Evolutionary conservation across 2,329 filamentous ascomycete genomes (phyloP), one percentile per base, ranked within the genome.

Genomic region (Stachybotrys echinatus): DNA sequence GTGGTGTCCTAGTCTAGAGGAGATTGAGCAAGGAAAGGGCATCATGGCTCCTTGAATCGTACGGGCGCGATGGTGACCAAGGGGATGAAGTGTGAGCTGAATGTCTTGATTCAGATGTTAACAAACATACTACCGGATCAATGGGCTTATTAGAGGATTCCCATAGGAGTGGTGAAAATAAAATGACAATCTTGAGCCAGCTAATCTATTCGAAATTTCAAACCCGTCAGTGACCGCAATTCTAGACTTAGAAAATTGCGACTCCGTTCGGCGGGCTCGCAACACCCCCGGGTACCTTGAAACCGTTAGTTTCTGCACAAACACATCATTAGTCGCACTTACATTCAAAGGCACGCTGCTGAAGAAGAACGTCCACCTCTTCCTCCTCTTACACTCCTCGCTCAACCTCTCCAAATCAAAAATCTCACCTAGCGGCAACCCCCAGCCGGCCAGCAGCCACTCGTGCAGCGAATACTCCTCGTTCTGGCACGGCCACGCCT

Each of bases 1-100:
- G 57, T 80, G 75, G 75, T 74, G 63, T 21, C 73, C 72, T 0
- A 70, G 66, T 45, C 70, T 71, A 58, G 73, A 76, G 40, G 63
- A 73, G 23, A 71, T 80, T 50, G 76, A 80, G 57, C 67, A 61
- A 50, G 72, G 75, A 42, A 72, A 70, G 10, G 61, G 61, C 0
- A 58, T 62, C 23, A n/a, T 46, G 44, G 44, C 44, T 89, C 58
- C 77, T 10, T 40, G 27, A 34, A 10, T 14, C 14, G 27, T 14
- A 10, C 10, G 10, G 27, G 27, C 27, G 14, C 10, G 27, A 34
- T 34, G 10, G 3, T 5, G 14, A 14, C 27, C 27, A 8, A 34
- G 27, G 27, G n/a, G 27, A 8, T 34, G 27, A 8, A 10, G 27
- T 34, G 14, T 34, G 27, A 34, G 14, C 14, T 34, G 3, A 14